Base-by-base conservation (phyloP, 345 rosid genomes). In the Populus ilicifolia region DNA sequence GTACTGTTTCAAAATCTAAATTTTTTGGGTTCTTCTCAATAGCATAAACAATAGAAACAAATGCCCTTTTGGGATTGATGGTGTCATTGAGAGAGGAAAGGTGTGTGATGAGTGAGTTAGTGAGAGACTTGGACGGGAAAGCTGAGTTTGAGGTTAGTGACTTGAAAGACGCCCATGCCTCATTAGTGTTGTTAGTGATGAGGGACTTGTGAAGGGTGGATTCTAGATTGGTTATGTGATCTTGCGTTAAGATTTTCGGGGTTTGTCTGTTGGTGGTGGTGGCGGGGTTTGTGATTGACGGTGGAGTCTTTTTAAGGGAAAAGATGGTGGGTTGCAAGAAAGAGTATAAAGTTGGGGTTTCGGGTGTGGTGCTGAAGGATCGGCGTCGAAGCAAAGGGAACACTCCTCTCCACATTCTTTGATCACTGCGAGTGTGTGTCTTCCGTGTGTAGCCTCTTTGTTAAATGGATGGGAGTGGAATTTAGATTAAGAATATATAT, bases 31-130 rank as follows among this genome's bases (percentile, higher is more conserved):
- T 80, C 81, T 90, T 93, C 84, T 89, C 96, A 41, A 92, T 80
- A 12, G 88, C 81, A 71, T 88, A 95, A 71, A 94, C 90, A 67
- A 87, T 87, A 72, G 96, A 92, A 21, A 93, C 97, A 82, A 93
- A 95, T 3, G 99, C 99, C 81, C 99, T 90, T 83, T 93, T 93
- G 82, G 93, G 92, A 74, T 86, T 90, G 75, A 85, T 97, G 14
- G 81, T 82, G 71, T 81, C 89, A 38, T 46, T 38, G 78, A 80
- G 74, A 59, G 91, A 85, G 54, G 96, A 85, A 36, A 95, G 82
- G 78, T 89, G 93, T 70, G 83, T 74, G 68, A 95, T 87, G 50
- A 95, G 92, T 33, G 92, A 85, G 72, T 95, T 95, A 64, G 90
- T 77, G 80, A 95, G 91, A 63, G 86, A 78, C 84, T 82, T 90